Evolutionary conservation across 75 land plant genomes (phyloP).

Genomic region (Cunninghamia lanceolata): DNA sequence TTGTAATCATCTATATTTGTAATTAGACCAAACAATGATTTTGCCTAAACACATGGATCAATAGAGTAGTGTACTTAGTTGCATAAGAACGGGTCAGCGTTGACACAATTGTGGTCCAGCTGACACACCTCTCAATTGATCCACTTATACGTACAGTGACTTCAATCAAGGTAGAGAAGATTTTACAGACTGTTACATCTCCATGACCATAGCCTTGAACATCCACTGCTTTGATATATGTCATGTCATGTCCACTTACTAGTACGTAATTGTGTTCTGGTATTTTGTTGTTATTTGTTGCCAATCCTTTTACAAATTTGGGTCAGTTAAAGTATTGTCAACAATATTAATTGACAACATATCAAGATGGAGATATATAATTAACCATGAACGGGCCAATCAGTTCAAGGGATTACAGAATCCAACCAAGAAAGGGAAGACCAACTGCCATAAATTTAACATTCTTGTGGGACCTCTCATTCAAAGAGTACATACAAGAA

Average conservation of each 20-base stretch:
- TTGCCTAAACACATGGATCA: no score
- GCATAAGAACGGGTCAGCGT: not conserved
- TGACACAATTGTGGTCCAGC: not conserved
- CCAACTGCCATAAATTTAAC: no score
- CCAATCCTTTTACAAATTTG: no score
- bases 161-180: not conserved
- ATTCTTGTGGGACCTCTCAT: no score
- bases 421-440: no score
- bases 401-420: no score
- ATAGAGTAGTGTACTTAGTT: not conserved
- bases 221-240: not conserved
- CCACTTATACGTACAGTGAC: not conserved
- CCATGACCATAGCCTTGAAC: not conserved
- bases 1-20: not conserved
- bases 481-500: no score
- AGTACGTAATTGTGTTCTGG: not conserved
- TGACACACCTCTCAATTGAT: not conserved
- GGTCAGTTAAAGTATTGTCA: no score
- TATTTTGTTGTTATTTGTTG: not conserved
- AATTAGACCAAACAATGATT: not conserved
- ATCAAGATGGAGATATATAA: no score
- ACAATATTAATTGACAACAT: no score
- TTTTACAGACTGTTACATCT: not conserved
- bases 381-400: no score
- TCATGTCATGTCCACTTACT: not conserved